These are phyloP conservation scores for Postia placenta DNA, from an alignment of 768 basidiomycete species.

Conservation along the genomic window DNA sequence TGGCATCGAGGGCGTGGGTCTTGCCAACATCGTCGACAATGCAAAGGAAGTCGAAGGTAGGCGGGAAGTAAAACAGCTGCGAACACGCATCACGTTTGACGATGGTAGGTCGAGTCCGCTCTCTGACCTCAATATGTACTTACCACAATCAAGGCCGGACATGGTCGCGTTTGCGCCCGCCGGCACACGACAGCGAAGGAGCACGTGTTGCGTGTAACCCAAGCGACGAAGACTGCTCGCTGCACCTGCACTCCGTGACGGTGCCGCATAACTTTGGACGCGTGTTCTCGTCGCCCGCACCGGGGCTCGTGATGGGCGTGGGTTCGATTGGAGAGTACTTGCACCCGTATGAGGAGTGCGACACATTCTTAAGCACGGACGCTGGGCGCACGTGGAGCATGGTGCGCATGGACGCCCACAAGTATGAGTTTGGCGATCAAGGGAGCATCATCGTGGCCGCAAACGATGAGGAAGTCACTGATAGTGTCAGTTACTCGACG, in stretches of 20 bases:
- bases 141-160: conserved; percentile 63
- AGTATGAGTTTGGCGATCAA: conserved; percentile 94
- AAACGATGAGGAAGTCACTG: conserved; percentile 77
- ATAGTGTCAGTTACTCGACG: conserved; percentile 68
- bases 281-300: conserved; percentile 91
- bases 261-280: conserved; percentile 90
- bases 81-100: conserved; percentile 82
- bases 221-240: conserved; percentile 59
- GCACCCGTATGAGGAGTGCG: conserved; percentile 73
- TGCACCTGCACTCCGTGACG: conserved; percentile 93
- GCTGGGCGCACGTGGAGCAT: conserved; percentile 85
- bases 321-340: conserved; percentile 75
- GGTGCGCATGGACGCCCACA: conserved; percentile 69
- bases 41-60: conserved; percentile 76
- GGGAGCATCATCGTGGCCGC: conserved; percentile 76
- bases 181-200: conserved; percentile 53
- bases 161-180: conserved; percentile 67
- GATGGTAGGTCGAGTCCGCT: conserved; percentile 51
- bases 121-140: too few relatives aligned
- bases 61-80: conserved; percentile 63
- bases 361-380: conserved; percentile 90
- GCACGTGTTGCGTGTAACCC: conserved; percentile 58
- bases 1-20: conserved; percentile 84
- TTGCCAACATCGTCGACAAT: conserved; percentile 85
- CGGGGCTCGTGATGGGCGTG: conserved; percentile 95